Base-by-base conservation (phyloP, 2,329 filamentous ascomycete species). In the Penicillium sp. region DNA sequence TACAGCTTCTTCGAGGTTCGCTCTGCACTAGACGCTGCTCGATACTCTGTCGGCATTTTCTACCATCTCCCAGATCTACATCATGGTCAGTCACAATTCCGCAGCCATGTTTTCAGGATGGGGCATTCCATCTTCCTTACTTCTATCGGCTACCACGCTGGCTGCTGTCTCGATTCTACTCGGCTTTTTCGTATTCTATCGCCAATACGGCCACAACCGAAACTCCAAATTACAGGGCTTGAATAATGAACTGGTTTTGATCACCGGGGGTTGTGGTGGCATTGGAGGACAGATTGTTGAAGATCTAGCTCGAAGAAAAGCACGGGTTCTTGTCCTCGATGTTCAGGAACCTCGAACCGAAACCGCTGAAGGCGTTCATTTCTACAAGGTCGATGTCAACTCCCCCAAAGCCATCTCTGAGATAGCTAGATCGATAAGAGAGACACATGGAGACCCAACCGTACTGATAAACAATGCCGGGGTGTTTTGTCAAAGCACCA, bases 401-500 rank as follows among this genome's bases (percentile, higher is more conserved):
- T 68, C 61, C 2, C 21, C 60, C 0, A 22, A 49, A 0, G 54
- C 51, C 13, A 43, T 69, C 43, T 48, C 56, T 8, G 46, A 54
- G 13, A 61, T 67, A 1, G 75, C 72, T 5, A 42, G 55, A 5
- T 39, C 64, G 16, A 73, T 78, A 50, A 63, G 71, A 27, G 44
- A 57, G 2, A 52, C 63, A 11, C 62, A 73, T 29, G 75, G 74
- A 24, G 61, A 73, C 22, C 74, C 75, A 1, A 73, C 70, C 10
- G 71, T 77, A 18, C 57, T 79, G 16, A 69, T 79, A 59, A 79
- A 79, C 62, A 79, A 78, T 54, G 77, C 77, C 11, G 77, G 75
- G 10, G 75, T 83, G n/a, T 74, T 70, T 1, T 61, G 61, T 11
- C 69, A 67, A 34, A 70, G 74, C 22, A 71, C 74, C 4, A 76